These are phyloP conservation scores for Globisporangium mamillatum DNA, from an alignment of 352 stramenopile genomes.

Conservation along the genomic window DNA sequence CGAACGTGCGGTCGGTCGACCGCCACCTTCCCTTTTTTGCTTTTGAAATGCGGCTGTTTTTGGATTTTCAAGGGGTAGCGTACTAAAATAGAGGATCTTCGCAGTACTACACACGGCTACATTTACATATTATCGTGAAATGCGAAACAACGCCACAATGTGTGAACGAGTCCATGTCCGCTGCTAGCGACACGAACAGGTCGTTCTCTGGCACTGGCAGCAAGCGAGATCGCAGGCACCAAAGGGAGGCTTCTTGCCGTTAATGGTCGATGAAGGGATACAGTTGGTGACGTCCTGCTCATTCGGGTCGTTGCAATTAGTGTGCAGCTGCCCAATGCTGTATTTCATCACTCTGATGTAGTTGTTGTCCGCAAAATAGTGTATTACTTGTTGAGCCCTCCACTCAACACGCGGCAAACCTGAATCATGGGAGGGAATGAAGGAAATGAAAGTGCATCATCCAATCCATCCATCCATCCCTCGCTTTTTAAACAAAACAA, in stretches of 20 bases:
- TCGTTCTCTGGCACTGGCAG: too few species aligned
- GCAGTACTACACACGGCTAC: not conserved
- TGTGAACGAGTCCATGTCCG: too few species aligned
- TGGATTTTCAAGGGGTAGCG: conserved; percentile 5
- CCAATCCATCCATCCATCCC: not conserved
- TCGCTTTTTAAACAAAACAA: conserved; percentile 4
- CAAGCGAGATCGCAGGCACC: too few species aligned
- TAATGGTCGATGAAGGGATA: too few species aligned
- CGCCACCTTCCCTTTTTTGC: not conserved
- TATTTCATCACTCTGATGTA: too few species aligned
- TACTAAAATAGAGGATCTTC: not conserved
- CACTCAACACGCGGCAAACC: not conserved
- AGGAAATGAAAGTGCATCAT: not conserved
- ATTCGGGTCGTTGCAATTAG: too few species aligned
- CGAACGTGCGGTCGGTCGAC: not conserved
- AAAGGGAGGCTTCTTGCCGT: too few species aligned
- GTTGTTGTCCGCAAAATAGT: not conserved
- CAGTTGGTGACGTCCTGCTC: too few species aligned
- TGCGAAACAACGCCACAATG: too few species aligned
- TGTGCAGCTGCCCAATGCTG: too few species aligned
- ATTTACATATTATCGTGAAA: not conserved
- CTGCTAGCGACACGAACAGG: too few species aligned
- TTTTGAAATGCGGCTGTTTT: not conserved
- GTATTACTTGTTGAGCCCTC: not conserved
- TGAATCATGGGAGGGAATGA: not conserved